Base-by-base conservation (phyloP, 179 eudicot species). In the Camellia oleifera region DNA sequence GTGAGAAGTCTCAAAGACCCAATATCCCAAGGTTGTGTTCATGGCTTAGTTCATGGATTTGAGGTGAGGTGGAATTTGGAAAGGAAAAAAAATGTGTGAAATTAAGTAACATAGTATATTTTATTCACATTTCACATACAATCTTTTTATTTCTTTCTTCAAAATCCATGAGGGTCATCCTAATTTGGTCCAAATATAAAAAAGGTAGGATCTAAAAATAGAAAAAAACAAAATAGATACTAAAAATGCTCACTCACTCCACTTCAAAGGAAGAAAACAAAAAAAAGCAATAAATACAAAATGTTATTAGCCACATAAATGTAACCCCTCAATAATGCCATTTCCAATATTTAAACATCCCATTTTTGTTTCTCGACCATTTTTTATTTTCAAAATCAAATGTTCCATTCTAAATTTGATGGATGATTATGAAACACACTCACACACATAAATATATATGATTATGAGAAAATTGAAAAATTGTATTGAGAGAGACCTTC, bases 401-500 rank as follows among this genome's bases (percentile, higher is more conserved):
- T 20, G 44, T 72, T 20, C 42, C 61, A 9, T 52, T 72, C 17
- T 72, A 17, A 20, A 4, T 20, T 20, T 72, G 44, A 52, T 11
- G 10, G 7, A 17, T 26, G n/a, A 48, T 4, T 7, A 48, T 4
- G 52, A 48, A 4, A 48, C 52, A 48, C 7, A 48, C 52, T 48
- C 7, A 48, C 7, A 48, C 7, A 48, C 7, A 48, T 48, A 48
- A 4, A 48, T 48, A 48, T 48, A 48, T 48, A 48, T 48, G 7
- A 4, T 48, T 48, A 4, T 48, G 7, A 4, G 52, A 65, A 2
- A n/a, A 46, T 53, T 44, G n/a, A 53, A 63, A n/a, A 53, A 57
- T 1, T 0, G n/a, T 40, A 4, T 1, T 1, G 48, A 52, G n/a
- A 17, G 3, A 4, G 44, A 91, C 92, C 96, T 87, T 92, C 88